Evolutionary conservation across 441 rosid genomes (phyloP), one percentile per base, ranked within the genome.

Genomic region (Bruguiera hainesii): DNA sequence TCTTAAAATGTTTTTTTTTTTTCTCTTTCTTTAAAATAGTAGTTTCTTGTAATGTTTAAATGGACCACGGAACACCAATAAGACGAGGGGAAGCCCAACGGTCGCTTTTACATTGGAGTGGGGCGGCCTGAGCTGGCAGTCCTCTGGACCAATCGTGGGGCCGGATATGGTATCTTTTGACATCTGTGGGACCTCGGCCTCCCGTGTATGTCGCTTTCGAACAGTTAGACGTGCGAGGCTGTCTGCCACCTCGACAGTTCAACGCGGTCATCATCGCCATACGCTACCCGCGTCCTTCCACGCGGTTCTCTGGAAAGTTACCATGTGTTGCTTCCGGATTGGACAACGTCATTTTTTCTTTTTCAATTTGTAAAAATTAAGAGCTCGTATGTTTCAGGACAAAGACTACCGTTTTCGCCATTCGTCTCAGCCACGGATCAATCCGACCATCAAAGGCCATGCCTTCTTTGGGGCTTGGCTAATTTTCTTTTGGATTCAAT

Each of bases 111-210:
- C 69, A 2, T 60, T 39, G 69, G 66, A 53, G 60, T 20, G 75
- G 65, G n/a, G 56, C n/a, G 66, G 72, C 53, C 53, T 73, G 82
- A 67, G 67, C 67, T 80, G 83, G 84, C 77, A 65, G 48, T 42
- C 18, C 33, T 28, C 10, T 55, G 16, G 56, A 3, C 48, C 48
- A 3, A 42, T 1, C 0, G 48, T 11, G 48, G 48, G 48, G 48
- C 48, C 48, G 48, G 48, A 42, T 11, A 42, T 13, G 48, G 48
- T 13, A 42, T 42, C 48, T 13, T 42, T 11, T 42, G 15, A 3
- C 18, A 42, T 42, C 18, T 42, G 48, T 66, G 77, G 69, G 65
- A 55, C 68, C 65, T 0, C 15, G 1, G 16, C 28, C 11, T 21
- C 58, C 58, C 11, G 5, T 0, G 5, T 62, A 60, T 31, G 78